These are phyloP conservation scores for Epithemia pelagica DNA, from an alignment of 108 stramenopile genomes.

Conservation along the genomic window DNA sequence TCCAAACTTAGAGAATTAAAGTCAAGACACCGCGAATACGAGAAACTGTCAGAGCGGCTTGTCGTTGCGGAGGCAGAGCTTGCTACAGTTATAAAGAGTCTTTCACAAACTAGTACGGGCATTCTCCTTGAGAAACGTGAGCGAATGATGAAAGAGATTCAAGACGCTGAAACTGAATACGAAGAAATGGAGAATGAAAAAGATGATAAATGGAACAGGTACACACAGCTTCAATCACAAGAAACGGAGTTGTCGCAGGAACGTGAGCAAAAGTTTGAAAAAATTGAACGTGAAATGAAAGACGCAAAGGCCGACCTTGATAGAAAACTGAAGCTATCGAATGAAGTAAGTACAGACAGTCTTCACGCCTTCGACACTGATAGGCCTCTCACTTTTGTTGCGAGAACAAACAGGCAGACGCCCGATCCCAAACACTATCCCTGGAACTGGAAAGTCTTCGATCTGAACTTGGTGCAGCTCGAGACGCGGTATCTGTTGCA, in stretches of 20 bases:
- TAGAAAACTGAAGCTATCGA: slow-evolving; percentile 48
- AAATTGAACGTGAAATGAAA: slow-evolving; percentile 60
- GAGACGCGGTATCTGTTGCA: slow-evolving; percentile 52
- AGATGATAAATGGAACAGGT: slow-evolving; percentile 64
- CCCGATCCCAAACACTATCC: slow-evolving; percentile 59
- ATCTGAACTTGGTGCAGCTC: slow-evolving; percentile 53
- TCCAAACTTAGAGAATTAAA: slow-evolving; percentile 45
- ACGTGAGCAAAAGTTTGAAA: slow-evolving; percentile 62
- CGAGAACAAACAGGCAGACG: slow-evolving; percentile 36
- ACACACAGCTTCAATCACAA: slow-evolving; percentile 74
- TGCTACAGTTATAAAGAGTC: slow-evolving; percentile 68
- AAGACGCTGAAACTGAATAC: slow-evolving; percentile 46
- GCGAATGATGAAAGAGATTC: slow-evolving; percentile 59
- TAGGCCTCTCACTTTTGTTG: slow-evolving; percentile 5
- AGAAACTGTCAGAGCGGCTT: slow-evolving; percentile 50
- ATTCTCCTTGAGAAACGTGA: slow-evolving; percentile 69
- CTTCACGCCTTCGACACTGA: too few species aligned
- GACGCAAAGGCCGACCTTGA: slow-evolving; percentile 57
- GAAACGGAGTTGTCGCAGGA: slow-evolving; percentile 76
- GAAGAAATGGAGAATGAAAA: slow-evolving; percentile 68
- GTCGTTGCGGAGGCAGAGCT: slow-evolving; percentile 75
- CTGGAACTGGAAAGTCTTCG: slow-evolving; percentile 75
- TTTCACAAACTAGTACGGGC: slow-evolving; percentile 82
- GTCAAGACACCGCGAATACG: slow-evolving; percentile 38
- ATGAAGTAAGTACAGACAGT: slow-evolving; percentile 43